Conservation (phyloP, 768 basidiomycete species). For the button mushroom (Agaricus bisporus) region DNA sequence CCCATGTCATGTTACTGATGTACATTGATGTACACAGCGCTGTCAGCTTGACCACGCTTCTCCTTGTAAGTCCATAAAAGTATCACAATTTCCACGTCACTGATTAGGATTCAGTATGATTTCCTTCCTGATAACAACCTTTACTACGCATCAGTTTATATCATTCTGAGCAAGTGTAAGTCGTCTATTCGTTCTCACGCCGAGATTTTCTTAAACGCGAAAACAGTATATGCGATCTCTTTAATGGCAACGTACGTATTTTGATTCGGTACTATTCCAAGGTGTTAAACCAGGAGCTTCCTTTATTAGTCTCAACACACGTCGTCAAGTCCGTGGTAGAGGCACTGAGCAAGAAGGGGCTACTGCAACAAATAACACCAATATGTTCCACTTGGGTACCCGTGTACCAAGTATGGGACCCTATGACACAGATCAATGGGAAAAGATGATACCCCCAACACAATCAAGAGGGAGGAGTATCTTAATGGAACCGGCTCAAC, state of each 20-base stretch:
- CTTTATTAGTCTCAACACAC: slow-evolving; percentile 49
- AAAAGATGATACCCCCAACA: slow-evolving; percentile 19
- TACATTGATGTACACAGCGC: slow-evolving; percentile 21
- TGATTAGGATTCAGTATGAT: slow-evolving; percentile 43
- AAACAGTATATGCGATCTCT: slow-evolving; percentile 55
- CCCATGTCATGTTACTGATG: not conserved
- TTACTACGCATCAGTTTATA: slow-evolving; percentile 56
- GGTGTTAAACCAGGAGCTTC: not conserved
- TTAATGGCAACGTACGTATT: slow-evolving; percentile 54
- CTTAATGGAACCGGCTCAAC: not conserved
- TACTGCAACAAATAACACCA: slow-evolving; percentile 34
- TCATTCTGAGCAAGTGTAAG: slow-evolving; percentile 62
- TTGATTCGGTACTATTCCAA: not conserved
- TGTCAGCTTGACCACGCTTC: slow-evolving; percentile 43
- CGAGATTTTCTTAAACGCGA: not conserved
- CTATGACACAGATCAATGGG: slow-evolving; percentile 28
- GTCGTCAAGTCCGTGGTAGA: slow-evolving; percentile 44
- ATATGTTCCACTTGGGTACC: slow-evolving; percentile 45
- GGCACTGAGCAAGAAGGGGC: slow-evolving; percentile 46
- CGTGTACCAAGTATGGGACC: slow-evolving; percentile 35
- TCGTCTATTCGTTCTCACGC: not conserved
- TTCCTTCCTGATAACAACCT: slow-evolving; percentile 47
- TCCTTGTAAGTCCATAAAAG: slow-evolving; percentile 37
- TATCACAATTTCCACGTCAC: not conserved
- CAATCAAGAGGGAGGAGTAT: slow-evolving; percentile 8